phyloP scores from a whole-genome alignment of 2,329 filamentous ascomycete species.

The Myriangium duriaei region DNA sequence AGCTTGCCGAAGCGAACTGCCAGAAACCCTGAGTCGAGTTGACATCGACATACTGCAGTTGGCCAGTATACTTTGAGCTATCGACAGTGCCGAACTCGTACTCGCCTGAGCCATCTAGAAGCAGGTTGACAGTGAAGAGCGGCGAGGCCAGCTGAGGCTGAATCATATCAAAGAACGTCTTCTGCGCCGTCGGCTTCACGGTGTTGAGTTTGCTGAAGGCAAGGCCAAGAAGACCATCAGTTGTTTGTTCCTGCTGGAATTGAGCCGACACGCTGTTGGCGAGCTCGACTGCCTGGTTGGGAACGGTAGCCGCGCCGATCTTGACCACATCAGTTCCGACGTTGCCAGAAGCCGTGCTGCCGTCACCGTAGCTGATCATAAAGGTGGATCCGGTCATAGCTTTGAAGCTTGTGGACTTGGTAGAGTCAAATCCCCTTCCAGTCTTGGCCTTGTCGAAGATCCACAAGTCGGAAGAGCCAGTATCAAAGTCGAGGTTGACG shows the following conservation, averaged over 20 bases:
- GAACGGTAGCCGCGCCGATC: constrained; percentile 51
- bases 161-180: constrained; percentile 65
- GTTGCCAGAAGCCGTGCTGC: constrained; percentile 48
- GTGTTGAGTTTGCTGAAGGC: constrained; percentile 55
- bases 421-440: constrained; percentile 37
- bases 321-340: constrained; percentile 57
- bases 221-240: constrained; percentile 58
- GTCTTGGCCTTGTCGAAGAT: constrained; percentile 47
- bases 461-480: constrained; percentile 65
- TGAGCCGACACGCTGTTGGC: constrained; percentile 45
- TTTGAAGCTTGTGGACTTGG: constrained; percentile 40
- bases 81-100: constrained; percentile 69
- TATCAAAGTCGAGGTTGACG: constrained; percentile 60
- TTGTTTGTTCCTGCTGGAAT: constrained; percentile 48
- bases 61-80: constrained; percentile 46
- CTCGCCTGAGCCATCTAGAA: constrained; percentile 44
- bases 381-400: constrained; percentile 41
- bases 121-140: constrained; percentile 59
- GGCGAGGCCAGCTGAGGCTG: constrained; percentile 48
- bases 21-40: constrained; percentile 55
- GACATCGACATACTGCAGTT: constrained; percentile 49
- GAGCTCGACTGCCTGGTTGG: constrained; percentile 54
- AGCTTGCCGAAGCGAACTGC: constrained; percentile 49
- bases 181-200: constrained; percentile 48
- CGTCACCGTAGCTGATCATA: constrained; percentile 57